These are phyloP conservation scores for Spathaspora sp. DNA, from an alignment of 805 yeast genomes.

Conservation along the genomic window DNA sequence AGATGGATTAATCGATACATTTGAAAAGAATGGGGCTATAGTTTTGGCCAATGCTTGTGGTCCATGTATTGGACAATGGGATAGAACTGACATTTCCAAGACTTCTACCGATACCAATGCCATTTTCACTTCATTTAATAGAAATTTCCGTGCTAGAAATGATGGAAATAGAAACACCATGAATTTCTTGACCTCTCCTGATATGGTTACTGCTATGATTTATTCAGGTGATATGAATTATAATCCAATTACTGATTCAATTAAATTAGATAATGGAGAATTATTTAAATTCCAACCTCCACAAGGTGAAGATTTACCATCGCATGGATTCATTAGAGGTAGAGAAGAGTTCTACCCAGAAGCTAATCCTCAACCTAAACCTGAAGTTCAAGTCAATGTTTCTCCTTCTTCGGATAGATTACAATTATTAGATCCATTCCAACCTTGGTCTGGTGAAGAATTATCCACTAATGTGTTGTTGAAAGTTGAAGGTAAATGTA, in stretches of 20 bases:
- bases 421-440: conserved; percentile 85
- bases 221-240: conserved; percentile 90
- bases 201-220: conserved; percentile 94
- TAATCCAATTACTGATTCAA: conserved; percentile 88
- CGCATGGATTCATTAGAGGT: conserved; percentile 71
- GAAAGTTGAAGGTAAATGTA: conserved; percentile 97
- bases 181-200: conserved; percentile 98
- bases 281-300: conserved; percentile 79
- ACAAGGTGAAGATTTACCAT: conserved; percentile 80
- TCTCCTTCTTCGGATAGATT: conserved; percentile 88
- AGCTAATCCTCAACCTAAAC: conserved; percentile 59
- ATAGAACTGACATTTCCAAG: conserved; percentile 74
- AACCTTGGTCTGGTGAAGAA: conserved; percentile 84
- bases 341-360: conserved; percentile 74
- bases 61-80: conserved; percentile 99
- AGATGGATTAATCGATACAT: conserved; percentile 82
- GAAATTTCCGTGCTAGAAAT: conserved; percentile 96
- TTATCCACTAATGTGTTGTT: conserved; percentile 69
- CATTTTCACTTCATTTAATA: conserved; percentile 94
- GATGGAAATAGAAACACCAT: conserved; percentile 98
- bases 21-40: conserved; percentile 83
- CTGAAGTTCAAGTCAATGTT: conserved; percentile 61
- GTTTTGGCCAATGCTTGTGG: conserved; percentile 98
- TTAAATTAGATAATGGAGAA: conserved; percentile 65
- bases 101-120: conserved; percentile 71